Conservation (phyloP, 345 rosid species). For the thale cress (Arabidopsis thaliana) region TAIR10.1 NC_003070.9:11449001-11449500, state of each 20-base stretch:
- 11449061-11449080: constrained; percentile 58
- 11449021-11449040: constrained; percentile 52
- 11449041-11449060: constrained; percentile 55
- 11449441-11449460: constrained; percentile 51
- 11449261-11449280: not conserved
- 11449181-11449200: constrained; percentile 91
- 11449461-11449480: not conserved
- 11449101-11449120: constrained; percentile 78
- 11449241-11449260: not conserved
- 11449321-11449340: constrained; percentile 97
- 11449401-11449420: constrained; percentile 90
- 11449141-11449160: constrained; percentile 99
- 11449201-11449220: constrained; percentile 96
- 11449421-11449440: constrained; percentile 93
- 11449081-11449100: constrained; percentile 72
- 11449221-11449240: constrained; percentile 10
- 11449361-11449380: constrained; percentile 94
- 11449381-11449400: constrained; percentile 96
- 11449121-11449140: constrained; percentile 98
- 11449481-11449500: constrained; percentile 4
- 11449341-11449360: constrained; percentile 99
- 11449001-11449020: constrained; percentile 60
- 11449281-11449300: not conserved
- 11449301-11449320: constrained; percentile 71
- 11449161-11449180: constrained; percentile 90